A percentile compares a stretch with the other conserved stretches of the same genome.
phyloP scores from a whole-genome alignment of 352 stramenopile species.

The Phytopythium chamaehyphon region DNA sequence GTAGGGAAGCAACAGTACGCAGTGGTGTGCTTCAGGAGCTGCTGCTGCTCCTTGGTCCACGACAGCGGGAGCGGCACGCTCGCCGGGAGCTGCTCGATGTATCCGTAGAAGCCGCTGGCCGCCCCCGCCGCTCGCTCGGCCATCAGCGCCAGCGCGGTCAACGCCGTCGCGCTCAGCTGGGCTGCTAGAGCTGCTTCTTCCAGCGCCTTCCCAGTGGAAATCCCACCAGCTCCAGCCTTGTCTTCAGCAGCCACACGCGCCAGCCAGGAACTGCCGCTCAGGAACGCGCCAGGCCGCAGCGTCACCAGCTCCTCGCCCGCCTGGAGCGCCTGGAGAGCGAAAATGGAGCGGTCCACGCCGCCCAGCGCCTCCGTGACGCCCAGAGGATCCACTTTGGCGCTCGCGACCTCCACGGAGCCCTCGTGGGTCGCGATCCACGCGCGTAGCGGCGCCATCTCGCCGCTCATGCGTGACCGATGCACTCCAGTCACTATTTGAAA shows the following conservation, averaged over 20 bases:
- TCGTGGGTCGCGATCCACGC: constrained; percentile 35
- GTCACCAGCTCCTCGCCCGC: constrained; percentile 34
- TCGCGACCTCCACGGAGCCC: constrained; percentile 25
- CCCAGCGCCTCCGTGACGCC: constrained; percentile 19
- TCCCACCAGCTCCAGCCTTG: neutral
- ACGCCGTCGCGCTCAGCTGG: constrained; percentile 42
- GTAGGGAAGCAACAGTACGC: constrained; percentile 18
- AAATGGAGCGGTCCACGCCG: constrained; percentile 46
- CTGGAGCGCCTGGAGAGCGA: constrained; percentile 26
- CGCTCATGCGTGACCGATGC: constrained; percentile 8
- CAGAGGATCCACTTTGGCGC: constrained; percentile 36
- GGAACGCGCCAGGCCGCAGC: constrained; percentile 27
- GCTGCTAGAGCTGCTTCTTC: constrained; percentile 16
- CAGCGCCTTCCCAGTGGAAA: constrained; percentile 17
- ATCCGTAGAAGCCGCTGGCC: constrained; percentile 45
- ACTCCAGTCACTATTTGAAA: too few species aligned
- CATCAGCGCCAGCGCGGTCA: constrained; percentile 44
- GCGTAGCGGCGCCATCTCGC: constrained; percentile 13
- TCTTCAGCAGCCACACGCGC: constrained; percentile 2
- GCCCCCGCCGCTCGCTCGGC: constrained; percentile 27
- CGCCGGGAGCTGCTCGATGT: constrained; percentile 54
- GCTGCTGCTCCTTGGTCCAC: constrained; percentile 24
- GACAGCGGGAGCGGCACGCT: constrained; percentile 44
- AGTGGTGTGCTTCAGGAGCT: constrained; percentile 43
- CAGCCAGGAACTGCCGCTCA: constrained; percentile 53